Conservation (phyloP, 2,329 filamentous ascomycete genomes). For the Fragosphaeria purpurea region DNA sequence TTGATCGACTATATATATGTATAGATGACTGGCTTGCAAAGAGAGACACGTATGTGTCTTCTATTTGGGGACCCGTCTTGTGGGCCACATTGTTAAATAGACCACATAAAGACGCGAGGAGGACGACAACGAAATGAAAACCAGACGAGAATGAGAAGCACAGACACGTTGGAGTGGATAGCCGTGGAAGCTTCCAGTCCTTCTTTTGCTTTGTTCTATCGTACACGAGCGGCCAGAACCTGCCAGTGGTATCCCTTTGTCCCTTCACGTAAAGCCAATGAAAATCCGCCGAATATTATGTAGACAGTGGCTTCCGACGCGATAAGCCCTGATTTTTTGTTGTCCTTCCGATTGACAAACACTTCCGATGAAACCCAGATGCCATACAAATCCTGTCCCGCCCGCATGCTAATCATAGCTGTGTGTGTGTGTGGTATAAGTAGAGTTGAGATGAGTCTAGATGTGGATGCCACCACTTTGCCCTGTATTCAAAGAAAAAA, state of each 20-base stretch:
- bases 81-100: too few species aligned
- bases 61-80: too few species aligned
- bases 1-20: too few species aligned
- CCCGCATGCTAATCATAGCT: conserved; percentile 10
- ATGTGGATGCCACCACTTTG: conserved; percentile 19
- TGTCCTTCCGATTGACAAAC: neutral
- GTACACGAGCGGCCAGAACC: conserved; percentile 8
- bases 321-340: neutral
- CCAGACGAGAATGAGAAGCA: too few species aligned
- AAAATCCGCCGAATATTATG: neutral
- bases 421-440: conserved; percentile 21
- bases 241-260: neutral
- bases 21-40: too few species aligned
- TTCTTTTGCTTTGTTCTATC: neutral
- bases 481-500: neutral
- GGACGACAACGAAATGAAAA: too few species aligned
- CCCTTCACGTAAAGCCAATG: neutral
- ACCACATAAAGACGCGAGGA: too few species aligned
- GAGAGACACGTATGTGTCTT: too few species aligned
- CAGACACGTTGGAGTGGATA: too few species aligned
- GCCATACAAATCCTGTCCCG: conserved; percentile 4
- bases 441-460: conserved; percentile 42
- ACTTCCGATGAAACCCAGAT: neutral
- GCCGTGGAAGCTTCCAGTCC: too few species aligned
- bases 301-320: neutral